Evolutionary conservation across 1,284 basidiomycete species (phyloP), one percentile per base, ranked within the genome.

Genomic region (Ceratobasidium sp.): DNA sequence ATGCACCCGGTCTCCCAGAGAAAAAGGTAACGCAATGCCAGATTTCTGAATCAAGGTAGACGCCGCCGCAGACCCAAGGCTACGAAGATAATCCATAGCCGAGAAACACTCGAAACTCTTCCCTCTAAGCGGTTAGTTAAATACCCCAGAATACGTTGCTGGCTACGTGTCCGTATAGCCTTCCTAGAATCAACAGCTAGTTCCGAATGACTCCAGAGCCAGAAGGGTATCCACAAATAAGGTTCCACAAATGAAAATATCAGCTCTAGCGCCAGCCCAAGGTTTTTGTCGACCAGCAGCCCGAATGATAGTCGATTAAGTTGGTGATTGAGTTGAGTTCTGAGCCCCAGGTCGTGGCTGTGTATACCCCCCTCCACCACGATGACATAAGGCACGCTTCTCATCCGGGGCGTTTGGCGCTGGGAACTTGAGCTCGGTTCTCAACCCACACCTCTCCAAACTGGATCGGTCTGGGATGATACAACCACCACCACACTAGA

Each of bases 11-110:
- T 89, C 84, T 29, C 96, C 97, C 24, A 99, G 88, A 3, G 91
- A 89, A 81, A 97, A 99, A 1, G 96, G 96, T 48, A 97, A 87
- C 75, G 93, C 92, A 19, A 98, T 88, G 15, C 96, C 96, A 11
- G 94, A 95, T 80, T 96, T 96, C 79, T 93, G 93, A 9, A 97
- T 93, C 5, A 98, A 87, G 22, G 92, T 89, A 7, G 94, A 93
- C 9, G 95, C 93, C 0, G 93, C 94, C n/a, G 91, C 94, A 63
- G 92, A 94, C 36, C 94, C 94, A 45, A 96, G 86, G 51, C 86
- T 94, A 78, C 93, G 87, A 75, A 96, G 85, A 81, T 95, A 95
- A 79, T 96, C 94, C 94, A 96, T 96, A 64, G 75, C 11, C 27
- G 2, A 19, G 22, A n/a, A 67, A 54, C 11, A 64, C 6, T 41